phyloP scores from a whole-genome alignment of 352 stramenopile genomes.

The Phytophthora brassicae region DNA sequence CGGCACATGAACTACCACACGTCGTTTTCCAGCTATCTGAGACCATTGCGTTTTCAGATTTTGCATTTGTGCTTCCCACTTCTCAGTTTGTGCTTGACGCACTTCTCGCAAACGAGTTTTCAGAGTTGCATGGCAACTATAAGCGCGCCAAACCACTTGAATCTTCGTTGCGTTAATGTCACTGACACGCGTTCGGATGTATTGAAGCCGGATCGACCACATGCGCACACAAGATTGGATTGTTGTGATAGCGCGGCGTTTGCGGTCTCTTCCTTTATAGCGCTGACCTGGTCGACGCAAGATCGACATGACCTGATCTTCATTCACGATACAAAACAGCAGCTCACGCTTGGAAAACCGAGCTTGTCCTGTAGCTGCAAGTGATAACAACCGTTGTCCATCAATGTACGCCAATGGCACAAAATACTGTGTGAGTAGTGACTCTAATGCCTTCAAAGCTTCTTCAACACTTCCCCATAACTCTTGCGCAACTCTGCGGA shows the following conservation, averaged over 20 bases:
- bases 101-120: constrained; percentile 39
- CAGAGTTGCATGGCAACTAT: constrained; percentile 41
- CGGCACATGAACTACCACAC: constrained; percentile 81
- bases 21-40: constrained; percentile 46
- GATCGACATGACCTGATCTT: constrained; percentile 79
- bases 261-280: constrained; percentile 76
- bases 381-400: constrained; percentile 69
- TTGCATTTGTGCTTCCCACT: constrained; percentile 55
- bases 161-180: constrained; percentile 54
- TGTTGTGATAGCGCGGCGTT: constrained; percentile 58
- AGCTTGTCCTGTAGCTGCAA: constrained; percentile 66
- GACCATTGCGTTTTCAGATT: constrained; percentile 54
- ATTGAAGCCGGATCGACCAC: constrained; percentile 46
- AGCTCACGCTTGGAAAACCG: constrained; percentile 62
- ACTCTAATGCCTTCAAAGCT: constrained; percentile 71
- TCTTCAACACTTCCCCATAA: constrained; percentile 82
- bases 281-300: constrained; percentile 70
- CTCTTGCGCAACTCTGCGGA: constrained; percentile 75
- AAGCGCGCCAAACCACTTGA: constrained; percentile 64
- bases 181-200: constrained; percentile 42
- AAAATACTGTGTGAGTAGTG: constrained; percentile 77
- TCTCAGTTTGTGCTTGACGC: constrained; percentile 37
- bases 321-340: constrained; percentile 83
- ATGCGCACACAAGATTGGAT: constrained; percentile 80
- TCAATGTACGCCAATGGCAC: constrained; percentile 88